Evolutionary conservation across 2,329 filamentous ascomycete species (phyloP).

Genomic region (Akanthomyces uredinophilus): DNA sequence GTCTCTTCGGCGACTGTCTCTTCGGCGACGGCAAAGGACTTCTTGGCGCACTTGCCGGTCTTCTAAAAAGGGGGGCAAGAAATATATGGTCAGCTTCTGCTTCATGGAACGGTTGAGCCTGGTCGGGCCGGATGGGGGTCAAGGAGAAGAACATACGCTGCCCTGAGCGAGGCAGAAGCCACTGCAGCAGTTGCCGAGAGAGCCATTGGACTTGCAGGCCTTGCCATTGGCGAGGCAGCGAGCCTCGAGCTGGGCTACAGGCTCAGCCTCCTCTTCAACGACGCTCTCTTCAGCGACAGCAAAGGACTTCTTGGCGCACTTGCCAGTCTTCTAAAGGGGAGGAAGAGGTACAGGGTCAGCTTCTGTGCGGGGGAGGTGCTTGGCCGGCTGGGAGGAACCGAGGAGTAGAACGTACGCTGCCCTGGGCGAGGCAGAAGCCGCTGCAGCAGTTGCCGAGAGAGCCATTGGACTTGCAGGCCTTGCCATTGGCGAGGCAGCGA

Average conservation of each 20-base stretch:
- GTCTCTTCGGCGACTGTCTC: background rate
- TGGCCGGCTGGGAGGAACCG: background rate
- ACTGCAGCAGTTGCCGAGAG: background rate
- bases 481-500: background rate
- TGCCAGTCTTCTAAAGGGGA: background rate
- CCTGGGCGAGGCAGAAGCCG: background rate
- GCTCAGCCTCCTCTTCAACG: background rate
- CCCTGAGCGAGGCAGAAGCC: background rate
- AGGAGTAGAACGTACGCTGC: background rate
- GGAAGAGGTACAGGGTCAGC: no score
- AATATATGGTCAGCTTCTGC: no score
- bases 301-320: background rate
- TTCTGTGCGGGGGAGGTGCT: no score
- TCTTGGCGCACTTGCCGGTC: background rate
- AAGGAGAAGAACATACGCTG: background rate
- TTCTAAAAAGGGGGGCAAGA: background rate
- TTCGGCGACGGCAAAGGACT: background rate
- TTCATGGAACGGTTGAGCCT: no score
- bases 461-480: background rate
- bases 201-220: background rate
- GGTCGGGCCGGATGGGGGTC: no score
- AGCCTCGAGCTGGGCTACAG: background rate
- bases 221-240: background rate
- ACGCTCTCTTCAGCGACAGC: background rate
- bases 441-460: background rate